Evolutionary conservation across 1,139 yeast species (phyloP), one percentile per base, ranked within the genome.

Genomic region (Protomyces macrosporus): DNA sequence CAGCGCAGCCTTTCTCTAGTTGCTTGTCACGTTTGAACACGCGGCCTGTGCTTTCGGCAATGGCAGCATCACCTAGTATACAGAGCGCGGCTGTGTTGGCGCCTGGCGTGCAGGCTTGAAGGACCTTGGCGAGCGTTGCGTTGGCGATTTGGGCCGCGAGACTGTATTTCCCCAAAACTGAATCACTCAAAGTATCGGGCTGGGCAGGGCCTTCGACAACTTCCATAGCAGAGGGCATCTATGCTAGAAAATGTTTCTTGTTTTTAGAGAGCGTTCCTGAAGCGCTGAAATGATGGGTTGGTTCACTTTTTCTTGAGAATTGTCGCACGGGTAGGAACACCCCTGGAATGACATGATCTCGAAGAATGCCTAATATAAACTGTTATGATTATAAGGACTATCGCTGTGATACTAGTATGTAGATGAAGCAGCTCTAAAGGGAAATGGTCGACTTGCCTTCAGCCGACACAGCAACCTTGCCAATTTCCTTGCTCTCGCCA

Each of bases 1-100:
- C 82, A 12, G 97, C 89, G 73, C 93, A 88, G 66, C 97, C 97
- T 75, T 88, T 88, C 77, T 78, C 81, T 36, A 71, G 33, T 9
- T 42, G 32, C 30, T 42, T 57, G n/a, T 55, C 58, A 23, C 55
- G 40, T 32, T 64, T 64, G 42, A 55, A 64, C 14, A 64, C 64
- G 6, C 59, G 23, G 7, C 53, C 45, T 10, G 56, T 55, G 40
- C 37, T 16, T 30, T 60, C 66, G 14, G 37, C n/a, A 4, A 64
- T 45, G 32, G 53, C 16, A 6, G 48, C 42, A 45, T 64, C 66
- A n/a, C 66, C 66, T 23, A 55, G 37, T 12, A 33, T 16, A 39
- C 65, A 64, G 6, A 64, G 48, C 35, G 52, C 62, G 12, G 42
- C 50, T 10, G 61, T 56, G 30, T 52, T 53, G 16, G 66, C 62